Conservation (phyloP, 2,329 filamentous ascomycete genomes). For the Helminthosporium solani region DNA sequence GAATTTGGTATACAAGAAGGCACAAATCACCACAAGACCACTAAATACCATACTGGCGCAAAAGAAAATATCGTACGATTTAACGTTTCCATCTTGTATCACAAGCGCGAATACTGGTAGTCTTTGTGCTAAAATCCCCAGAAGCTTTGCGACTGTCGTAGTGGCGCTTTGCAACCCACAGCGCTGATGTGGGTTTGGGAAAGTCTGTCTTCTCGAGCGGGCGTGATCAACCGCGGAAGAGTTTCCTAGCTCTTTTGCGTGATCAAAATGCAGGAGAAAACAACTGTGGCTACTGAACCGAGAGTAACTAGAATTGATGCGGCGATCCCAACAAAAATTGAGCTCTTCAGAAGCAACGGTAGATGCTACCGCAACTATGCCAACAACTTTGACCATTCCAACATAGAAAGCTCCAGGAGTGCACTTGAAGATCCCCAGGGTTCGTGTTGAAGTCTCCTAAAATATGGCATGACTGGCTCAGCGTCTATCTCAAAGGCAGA, state of each 20-base stretch:
- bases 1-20: constrained; percentile 16
- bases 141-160: constrained; percentile 14
- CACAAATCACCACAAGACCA: constrained; percentile 17
- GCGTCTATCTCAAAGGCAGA: too few species aligned
- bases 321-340: constrained; percentile 16
- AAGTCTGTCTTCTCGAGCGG: constrained; percentile 10
- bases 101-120: constrained; percentile 10
- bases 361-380: constrained; percentile 19
- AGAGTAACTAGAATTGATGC: constrained; percentile 15
- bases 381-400: constrained; percentile 47
- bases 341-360: constrained; percentile 17
- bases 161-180: constrained; percentile 8
- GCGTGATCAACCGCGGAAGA: neutral
- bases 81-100: constrained; percentile 16
- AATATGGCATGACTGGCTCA: too few species aligned
- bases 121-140: constrained; percentile 9
- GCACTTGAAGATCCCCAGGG: constrained; percentile 10
- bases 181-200: constrained; percentile 7
- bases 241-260: constrained; percentile 10
- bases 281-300: constrained; percentile 15
- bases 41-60: constrained; percentile 19
- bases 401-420: constrained; percentile 42
- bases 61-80: constrained; percentile 19
- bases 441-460: constrained; percentile 16
- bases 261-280: constrained; percentile 17